These are phyloP conservation scores for Hypoxylon trugodes DNA, from an alignment of 495 filamentous ascomycete species.

Conservation along the genomic window DNA sequence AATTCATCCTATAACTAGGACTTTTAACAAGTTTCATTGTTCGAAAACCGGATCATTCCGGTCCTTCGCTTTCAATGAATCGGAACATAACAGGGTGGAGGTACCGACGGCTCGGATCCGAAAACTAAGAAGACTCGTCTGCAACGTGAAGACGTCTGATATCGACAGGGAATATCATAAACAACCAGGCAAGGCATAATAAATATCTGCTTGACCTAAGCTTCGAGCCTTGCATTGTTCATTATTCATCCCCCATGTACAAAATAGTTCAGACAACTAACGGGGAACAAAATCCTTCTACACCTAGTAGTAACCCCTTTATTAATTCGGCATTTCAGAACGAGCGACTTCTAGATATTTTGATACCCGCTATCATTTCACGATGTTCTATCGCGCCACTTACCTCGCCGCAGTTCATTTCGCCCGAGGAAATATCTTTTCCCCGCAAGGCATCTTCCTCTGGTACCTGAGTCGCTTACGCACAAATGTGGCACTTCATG, in stretches of 20 bases:
- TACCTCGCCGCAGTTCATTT: no score
- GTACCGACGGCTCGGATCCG: conserved; percentile 30
- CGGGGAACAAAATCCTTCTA: conserved; percentile 16
- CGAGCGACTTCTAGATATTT: no score
- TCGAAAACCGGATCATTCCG: background rate
- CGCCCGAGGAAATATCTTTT: no score
- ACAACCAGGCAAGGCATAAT: background rate
- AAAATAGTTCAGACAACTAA: no score
- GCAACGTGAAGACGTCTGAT: background rate
- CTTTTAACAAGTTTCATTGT: background rate
- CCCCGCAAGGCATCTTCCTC: no score
- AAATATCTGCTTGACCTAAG: conserved; percentile 11
- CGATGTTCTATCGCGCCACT: no score
- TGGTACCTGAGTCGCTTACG: background rate
- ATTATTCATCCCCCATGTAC: background rate
- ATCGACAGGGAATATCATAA: conserved; percentile 19
- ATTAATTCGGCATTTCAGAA: no score
- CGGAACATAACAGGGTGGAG: background rate
- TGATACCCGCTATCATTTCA: no score
- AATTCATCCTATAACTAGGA: background rate
- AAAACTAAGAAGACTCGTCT: background rate
- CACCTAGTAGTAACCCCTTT: background rate
- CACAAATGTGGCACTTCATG: background rate
- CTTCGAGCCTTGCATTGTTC: conserved; percentile 15
- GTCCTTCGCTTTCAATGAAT: background rate